Conservation (phyloP, 345 rosid genomes). For the Euphorbia lathyris region DNA sequence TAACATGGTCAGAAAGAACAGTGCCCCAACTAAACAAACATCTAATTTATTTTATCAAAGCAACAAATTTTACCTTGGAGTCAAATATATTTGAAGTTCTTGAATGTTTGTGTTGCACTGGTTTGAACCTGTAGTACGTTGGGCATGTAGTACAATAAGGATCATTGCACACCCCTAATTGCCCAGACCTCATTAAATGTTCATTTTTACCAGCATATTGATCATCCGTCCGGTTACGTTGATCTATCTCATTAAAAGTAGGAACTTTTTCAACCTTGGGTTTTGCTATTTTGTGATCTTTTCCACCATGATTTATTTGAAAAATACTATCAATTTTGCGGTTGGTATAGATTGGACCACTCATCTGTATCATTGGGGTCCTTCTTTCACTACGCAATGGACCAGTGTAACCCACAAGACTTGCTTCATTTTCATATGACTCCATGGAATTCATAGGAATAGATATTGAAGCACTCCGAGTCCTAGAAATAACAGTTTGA, state of each 20-base stretch:
- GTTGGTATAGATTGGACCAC: conserved; percentile 57
- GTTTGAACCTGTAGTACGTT: conserved; percentile 45
- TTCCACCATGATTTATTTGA: conserved; percentile 26
- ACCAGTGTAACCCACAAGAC: conserved; percentile 68
- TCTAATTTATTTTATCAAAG: background rate
- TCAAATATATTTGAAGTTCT: conserved; percentile 53
- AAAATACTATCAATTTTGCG: conserved; percentile 35
- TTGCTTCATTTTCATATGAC: conserved; percentile 38
- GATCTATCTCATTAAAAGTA: conserved; percentile 37
- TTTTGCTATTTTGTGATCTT: conserved; percentile 24
- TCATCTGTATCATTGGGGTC: conserved; percentile 51
- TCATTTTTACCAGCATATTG: conserved; percentile 50
- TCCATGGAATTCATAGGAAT: conserved; percentile 46
- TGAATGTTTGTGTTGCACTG: conserved; percentile 32
- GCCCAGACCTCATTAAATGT: conserved; percentile 79
- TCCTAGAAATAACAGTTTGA: conserved; percentile 38
- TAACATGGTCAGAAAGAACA: conserved; percentile 4
- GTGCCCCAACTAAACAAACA: conserved; percentile 1
- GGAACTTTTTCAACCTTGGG: conserved; percentile 32
- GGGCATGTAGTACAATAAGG: conserved; percentile 96
- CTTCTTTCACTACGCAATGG: conserved; percentile 68
- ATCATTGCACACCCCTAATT: conserved; percentile 77
- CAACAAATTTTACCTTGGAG: conserved; percentile 32
- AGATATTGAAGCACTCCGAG: conserved; percentile 61
- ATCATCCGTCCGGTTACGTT: conserved; percentile 35